Evolutionary conservation across 257 asterid genomes (phyloP), one percentile per base, ranked within the genome.

Genomic region (Henckelia pumila): DNA sequence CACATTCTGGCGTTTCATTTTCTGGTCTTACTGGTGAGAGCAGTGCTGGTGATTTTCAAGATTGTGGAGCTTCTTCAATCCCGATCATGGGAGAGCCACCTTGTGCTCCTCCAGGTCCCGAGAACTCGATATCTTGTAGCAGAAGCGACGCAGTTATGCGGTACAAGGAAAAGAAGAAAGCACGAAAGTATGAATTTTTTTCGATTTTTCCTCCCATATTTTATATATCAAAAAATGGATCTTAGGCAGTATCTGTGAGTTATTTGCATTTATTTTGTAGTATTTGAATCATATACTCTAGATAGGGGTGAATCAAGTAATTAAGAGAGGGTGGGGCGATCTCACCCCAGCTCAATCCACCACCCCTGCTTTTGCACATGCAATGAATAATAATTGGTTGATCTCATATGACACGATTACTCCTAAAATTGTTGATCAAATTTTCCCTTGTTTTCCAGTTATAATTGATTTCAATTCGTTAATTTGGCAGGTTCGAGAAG

Each of bases 1-100:
- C 81, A 60, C 82, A 84, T 66, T 80, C 86, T 4, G 80, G 72
- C 71, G 75, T 91, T 72, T 85, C 98, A 5, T 86, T 87, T 81
- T 84, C 95, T 53, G 94, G 95, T 64, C 50, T 80, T 53, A 79
- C 88, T 3, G 95, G 89, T 37, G 96, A 88, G 75, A 81, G 81
- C 58, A 74, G 71, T 35, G 85, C 77, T 53, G 95, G 88, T 53
- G 97, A 89, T 67, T 81, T 55, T 78, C 88, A 78, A 63, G 86
- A 84, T 25, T 76, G 77, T 44, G 89, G 80, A 53, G 86, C 80
- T 20, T 76, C 86, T 47, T 62, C 89, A 29, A 64, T 81, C 76
- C 72, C 76, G 32, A 70, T 75, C 61, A 75, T 76, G 77, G 79
- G 77, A 62, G 88, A 83, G 69, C 85, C 83, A 11, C 80, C 83